phyloP scores from a whole-genome alignment of 768 basidiomycete genomes.

The Omphalotus guepiniiformis region DNA sequence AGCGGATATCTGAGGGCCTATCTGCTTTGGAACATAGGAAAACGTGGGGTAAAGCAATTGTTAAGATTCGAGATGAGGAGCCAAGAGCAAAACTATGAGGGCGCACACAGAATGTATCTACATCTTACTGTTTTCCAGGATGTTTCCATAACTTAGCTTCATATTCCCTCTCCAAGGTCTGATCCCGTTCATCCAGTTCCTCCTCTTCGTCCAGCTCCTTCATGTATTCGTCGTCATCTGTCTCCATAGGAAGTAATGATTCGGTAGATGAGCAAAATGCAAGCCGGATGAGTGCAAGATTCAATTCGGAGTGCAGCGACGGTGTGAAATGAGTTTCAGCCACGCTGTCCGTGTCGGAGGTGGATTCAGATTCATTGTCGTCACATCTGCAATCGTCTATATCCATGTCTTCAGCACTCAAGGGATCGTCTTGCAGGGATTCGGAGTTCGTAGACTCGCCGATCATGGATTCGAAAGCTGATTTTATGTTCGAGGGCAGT shows the following conservation, averaged over 20 bases:
- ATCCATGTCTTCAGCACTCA: not conserved
- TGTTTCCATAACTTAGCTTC: slow-evolving; percentile 4
- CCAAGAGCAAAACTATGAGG: no score
- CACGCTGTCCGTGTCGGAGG: not conserved
- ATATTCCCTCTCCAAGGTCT: not conserved
- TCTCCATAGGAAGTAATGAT: not conserved
- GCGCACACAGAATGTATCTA: no score
- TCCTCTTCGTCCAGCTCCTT: slow-evolving; percentile 7
- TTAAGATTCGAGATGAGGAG: slow-evolving; percentile 53
- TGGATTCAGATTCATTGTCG: not conserved
- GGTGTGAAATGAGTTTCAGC: not conserved
- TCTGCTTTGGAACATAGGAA: slow-evolving; percentile 72
- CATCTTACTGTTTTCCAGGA: no score
- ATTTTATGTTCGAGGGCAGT: not conserved
- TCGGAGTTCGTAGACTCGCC: not conserved
- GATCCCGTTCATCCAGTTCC: not conserved
- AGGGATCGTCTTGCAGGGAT: not conserved
- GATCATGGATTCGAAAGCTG: not conserved
- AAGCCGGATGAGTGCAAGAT: not conserved
- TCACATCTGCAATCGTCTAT: not conserved
- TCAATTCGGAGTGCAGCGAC: not conserved
- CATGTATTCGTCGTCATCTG: not conserved
- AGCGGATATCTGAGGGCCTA: slow-evolving; percentile 63
- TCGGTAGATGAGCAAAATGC: not conserved
- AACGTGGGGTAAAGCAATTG: slow-evolving; percentile 90